Conservation (phyloP, 1,284 basidiomycete species). For the Pascua guehoae region DNA sequence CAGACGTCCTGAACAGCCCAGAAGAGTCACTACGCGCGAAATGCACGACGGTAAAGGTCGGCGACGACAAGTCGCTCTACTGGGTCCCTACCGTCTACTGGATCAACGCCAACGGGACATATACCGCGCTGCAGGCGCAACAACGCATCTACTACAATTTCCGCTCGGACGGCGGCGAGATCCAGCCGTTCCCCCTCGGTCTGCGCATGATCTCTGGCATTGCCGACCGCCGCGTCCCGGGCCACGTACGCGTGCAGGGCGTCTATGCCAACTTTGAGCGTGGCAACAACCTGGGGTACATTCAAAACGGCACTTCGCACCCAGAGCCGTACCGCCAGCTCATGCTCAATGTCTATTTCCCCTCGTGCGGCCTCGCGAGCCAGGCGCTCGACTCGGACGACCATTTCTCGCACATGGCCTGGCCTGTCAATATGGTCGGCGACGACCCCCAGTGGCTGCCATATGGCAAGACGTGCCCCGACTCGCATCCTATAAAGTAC, state of each 20-base stretch:
- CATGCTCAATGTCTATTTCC: constrained; percentile 30
- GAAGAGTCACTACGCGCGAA: constrained; percentile 21
- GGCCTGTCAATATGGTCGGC: constrained; percentile 29
- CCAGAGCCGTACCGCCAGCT: constrained; percentile 7
- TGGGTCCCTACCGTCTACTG: constrained; percentile 21
- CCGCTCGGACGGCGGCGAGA: no score
- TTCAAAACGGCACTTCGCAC: background rate
- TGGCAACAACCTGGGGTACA: background rate
- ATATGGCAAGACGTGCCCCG: constrained; percentile 19
- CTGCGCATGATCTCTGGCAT: constrained; percentile 42
- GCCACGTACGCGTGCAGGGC: constrained; percentile 1
- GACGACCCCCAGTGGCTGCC: constrained; percentile 13
- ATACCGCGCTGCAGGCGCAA: background rate
- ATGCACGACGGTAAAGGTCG: constrained; percentile 29
- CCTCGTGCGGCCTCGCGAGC: constrained; percentile 35
- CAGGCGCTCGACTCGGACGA: constrained; percentile 31
- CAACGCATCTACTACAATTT: background rate
- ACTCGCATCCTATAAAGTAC: constrained; percentile 14
- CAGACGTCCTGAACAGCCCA: constrained; percentile 23
- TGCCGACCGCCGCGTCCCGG: constrained; percentile 21
- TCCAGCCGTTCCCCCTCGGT: constrained; percentile 46
- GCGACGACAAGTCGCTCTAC: constrained; percentile 41
- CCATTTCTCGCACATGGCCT: constrained; percentile 50
- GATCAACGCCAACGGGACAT: constrained; percentile 14
- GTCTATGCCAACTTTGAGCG: background rate